phyloP scores from a whole-genome alignment of 257 asterid species.

The Orobanche coerulescens region DNA sequence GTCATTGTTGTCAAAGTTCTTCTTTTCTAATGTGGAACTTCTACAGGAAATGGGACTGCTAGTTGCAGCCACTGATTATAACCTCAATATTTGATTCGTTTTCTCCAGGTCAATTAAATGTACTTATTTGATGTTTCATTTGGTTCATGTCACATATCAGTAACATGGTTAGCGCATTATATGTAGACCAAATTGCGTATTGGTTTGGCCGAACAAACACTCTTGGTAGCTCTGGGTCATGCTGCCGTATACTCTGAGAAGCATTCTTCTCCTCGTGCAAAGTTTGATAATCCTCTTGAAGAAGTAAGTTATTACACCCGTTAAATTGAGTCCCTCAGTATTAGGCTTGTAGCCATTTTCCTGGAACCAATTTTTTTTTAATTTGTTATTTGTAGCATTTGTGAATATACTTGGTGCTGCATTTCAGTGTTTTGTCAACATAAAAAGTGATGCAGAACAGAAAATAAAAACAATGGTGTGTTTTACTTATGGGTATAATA shows the following conservation, averaged over 20 bases:
- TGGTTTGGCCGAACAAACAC: conserved; percentile 91
- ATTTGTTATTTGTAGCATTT: conserved; percentile 5
- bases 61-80: conserved; percentile 94
- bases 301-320: conserved; percentile 38
- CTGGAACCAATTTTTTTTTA: background rate
- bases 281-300: conserved; percentile 59
- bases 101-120: conserved; percentile 64
- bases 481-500: background rate
- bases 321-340: no score
- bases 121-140: conserved; percentile 10
- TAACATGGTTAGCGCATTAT: conserved; percentile 31
- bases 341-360: background rate
- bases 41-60: conserved; percentile 73
- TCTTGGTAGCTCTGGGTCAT: conserved; percentile 77
- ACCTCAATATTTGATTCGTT: conserved; percentile 90
- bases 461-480: background rate
- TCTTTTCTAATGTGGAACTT: conserved; percentile 16
- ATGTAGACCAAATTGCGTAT: conserved; percentile 83
- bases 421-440: background rate
- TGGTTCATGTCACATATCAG: conserved; percentile 18
- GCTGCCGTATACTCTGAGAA: conserved; percentile 68
- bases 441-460: background rate
- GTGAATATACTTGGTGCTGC: background rate
- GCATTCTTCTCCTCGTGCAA: conserved; percentile 50
- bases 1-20: conserved; percentile 6